phyloP scores from a whole-genome alignment of 768 basidiomycete species.

The Leucocoprinus birnbaumii region DNA sequence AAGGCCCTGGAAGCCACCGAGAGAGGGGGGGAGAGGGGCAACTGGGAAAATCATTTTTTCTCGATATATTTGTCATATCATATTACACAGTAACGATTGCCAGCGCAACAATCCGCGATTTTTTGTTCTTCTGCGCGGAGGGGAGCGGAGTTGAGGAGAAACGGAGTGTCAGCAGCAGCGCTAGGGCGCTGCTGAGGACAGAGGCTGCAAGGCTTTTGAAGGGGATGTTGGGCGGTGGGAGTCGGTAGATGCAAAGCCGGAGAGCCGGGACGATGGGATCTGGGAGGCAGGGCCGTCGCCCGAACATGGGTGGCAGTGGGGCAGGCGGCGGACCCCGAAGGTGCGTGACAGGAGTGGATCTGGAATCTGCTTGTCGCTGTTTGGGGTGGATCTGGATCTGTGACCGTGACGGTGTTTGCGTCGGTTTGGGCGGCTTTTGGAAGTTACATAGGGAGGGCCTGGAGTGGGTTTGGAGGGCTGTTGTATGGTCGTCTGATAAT shows the following conservation, averaged over 20 bases:
- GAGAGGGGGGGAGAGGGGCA: too few species aligned
- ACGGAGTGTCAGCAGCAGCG: too few species aligned
- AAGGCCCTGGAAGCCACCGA: too few species aligned
- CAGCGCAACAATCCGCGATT: too few species aligned
- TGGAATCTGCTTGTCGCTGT: constrained; percentile 1
- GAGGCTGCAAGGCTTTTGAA: constrained; percentile 1
- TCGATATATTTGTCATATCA: too few species aligned
- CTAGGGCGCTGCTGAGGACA: background rate
- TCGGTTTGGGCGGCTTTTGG: background rate
- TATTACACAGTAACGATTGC: too few species aligned
- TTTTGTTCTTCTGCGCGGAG: too few species aligned
- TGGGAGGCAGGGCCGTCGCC: constrained; percentile 11
- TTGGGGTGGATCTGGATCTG: constrained; percentile 6
- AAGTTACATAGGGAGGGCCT: constrained; percentile 4
- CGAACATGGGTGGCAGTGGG: constrained; percentile 1
- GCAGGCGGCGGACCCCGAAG: background rate
- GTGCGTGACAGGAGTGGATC: constrained; percentile 9
- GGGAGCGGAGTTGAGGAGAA: too few species aligned
- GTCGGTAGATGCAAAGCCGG: background rate
- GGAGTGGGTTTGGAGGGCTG: constrained; percentile 6
- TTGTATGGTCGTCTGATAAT: constrained; percentile 15
- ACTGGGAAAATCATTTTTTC: too few species aligned
- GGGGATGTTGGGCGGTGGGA: background rate
- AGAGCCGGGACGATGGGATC: constrained; percentile 9
- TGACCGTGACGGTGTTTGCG: constrained; percentile 7